These are phyloP conservation scores for Pyrenophora seminiperda DNA, from an alignment of 2,329 filamentous ascomycete genomes.

Conservation along the genomic window DNA sequence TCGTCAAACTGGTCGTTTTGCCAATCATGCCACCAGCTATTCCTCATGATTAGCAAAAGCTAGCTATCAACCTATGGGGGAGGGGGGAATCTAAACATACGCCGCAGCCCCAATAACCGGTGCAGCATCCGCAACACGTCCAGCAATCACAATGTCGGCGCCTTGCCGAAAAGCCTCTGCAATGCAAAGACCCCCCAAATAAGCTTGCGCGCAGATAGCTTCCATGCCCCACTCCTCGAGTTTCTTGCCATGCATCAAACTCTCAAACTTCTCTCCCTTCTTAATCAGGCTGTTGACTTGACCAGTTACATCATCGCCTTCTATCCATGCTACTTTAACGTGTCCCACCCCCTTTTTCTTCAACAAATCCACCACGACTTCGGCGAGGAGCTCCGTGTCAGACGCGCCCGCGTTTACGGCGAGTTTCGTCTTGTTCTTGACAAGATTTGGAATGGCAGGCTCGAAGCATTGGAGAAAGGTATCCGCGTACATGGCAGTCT, in stretches of 20 bases:
- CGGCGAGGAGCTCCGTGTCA: slow-evolving; percentile 52
- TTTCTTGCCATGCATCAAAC: slow-evolving; percentile 46
- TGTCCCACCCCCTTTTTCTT: slow-evolving; percentile 16
- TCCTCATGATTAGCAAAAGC: slow-evolving; percentile 32
- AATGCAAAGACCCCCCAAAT: slow-evolving; percentile 29
- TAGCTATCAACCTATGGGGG: no score
- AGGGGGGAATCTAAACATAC: no score
- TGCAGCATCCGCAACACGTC: slow-evolving; percentile 36
- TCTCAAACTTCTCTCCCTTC: slow-evolving; percentile 47
- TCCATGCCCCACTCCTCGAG: slow-evolving; percentile 43
- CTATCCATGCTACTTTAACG: slow-evolving; percentile 31
- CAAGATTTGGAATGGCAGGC: slow-evolving; percentile 26
- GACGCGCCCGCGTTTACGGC: slow-evolving; percentile 61
- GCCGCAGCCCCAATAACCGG: slow-evolving; percentile 55
- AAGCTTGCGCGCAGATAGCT: slow-evolving; percentile 27
- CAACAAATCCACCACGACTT: slow-evolving; percentile 19
- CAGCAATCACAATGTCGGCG: slow-evolving; percentile 41
- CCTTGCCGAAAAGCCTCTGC: slow-evolving; percentile 33
- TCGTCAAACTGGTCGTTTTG: slow-evolving; percentile 39
- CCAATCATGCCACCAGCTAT: slow-evolving; percentile 61
- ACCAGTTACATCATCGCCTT: slow-evolving; percentile 30
- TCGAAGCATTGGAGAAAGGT: slow-evolving; percentile 57
- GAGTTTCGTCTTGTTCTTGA: slow-evolving; percentile 47
- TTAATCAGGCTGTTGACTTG: slow-evolving; percentile 44
- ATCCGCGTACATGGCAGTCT: slow-evolving; percentile 34